phyloP scores from a whole-genome alignment of 305 asterid genomes.

The Lippia alba region DNA sequence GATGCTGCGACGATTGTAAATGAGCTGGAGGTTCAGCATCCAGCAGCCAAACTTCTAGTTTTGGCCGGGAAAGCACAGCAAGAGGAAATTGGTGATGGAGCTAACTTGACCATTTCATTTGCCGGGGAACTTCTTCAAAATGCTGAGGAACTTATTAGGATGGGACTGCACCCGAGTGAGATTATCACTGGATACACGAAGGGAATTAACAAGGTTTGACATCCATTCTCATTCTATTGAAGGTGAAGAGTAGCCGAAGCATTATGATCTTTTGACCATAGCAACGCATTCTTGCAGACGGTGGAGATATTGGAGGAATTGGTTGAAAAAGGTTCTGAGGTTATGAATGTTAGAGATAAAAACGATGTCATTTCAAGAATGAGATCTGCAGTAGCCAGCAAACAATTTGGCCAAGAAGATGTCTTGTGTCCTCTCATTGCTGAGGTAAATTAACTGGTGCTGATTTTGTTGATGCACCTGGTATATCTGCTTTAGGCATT shows the following conservation, averaged over 20 bases:
- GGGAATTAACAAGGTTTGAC: conserved; percentile 81
- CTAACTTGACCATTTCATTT: conserved; percentile 86
- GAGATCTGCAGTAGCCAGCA: conserved; percentile 94
- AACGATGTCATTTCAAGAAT: conserved; percentile 69
- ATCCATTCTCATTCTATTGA: too few species aligned
- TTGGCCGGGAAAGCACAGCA: conserved; percentile 94
- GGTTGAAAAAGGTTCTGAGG: conserved; percentile 79
- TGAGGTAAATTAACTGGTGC: conserved; percentile 53
- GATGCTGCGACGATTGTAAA: conserved; percentile 96
- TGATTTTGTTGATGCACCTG: too few species aligned
- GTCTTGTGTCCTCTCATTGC: conserved; percentile 75
- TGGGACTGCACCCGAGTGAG: conserved; percentile 97
- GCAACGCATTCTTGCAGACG: conserved; percentile 54
- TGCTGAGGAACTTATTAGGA: conserved; percentile 94
- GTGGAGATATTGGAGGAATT: conserved; percentile 71
- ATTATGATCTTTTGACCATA: too few species aligned
- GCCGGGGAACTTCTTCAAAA: conserved; percentile 96
- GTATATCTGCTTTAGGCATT: too few species aligned
- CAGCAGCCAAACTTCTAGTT: conserved; percentile 93
- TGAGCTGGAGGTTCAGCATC: conserved; percentile 99
- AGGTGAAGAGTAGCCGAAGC: too few species aligned
- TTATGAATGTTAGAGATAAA: conserved; percentile 78
- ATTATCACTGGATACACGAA: conserved; percentile 86
- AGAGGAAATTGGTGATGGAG: conserved; percentile 97
- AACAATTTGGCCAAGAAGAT: conserved; percentile 90